A percentile compares a stretch with the other conserved stretches of the same genome.
These are phyloP conservation scores for Botrytis galanthina DNA, from an alignment of 2,329 filamentous ascomycete species.

Conservation along the genomic window DNA sequence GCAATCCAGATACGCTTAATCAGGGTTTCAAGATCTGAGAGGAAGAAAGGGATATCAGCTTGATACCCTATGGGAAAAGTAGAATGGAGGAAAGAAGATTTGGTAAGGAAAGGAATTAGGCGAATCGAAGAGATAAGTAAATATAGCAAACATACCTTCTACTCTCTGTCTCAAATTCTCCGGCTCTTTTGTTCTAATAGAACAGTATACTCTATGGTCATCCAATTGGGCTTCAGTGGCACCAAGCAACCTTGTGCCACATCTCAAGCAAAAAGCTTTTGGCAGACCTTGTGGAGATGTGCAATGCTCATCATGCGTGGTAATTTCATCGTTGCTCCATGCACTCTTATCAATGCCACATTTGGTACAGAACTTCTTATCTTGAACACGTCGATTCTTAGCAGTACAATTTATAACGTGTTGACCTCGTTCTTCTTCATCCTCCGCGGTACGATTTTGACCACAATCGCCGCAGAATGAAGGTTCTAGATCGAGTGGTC, in stretches of 20 bases:
- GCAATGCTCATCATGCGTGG: slow-evolving; percentile 9
- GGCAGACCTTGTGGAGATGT: slow-evolving; percentile 12
- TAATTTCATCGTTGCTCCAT: background rate
- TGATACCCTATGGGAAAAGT: background rate
- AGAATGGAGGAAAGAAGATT: background rate
- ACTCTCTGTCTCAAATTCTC: background rate
- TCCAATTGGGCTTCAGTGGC: slow-evolving; percentile 1
- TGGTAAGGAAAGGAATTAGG: background rate
- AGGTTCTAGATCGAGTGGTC: background rate
- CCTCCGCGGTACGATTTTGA: slow-evolving; percentile 6
- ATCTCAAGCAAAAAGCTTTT: slow-evolving; percentile 20
- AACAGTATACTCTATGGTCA: slow-evolving; percentile 10
- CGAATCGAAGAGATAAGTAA: background rate
- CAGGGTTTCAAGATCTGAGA: background rate
- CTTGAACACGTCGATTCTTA: background rate
- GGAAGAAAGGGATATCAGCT: slow-evolving; percentile 10
- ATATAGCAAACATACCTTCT: slow-evolving; percentile 1
- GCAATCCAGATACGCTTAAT: slow-evolving; percentile 13
- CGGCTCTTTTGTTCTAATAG: slow-evolving; percentile 10
- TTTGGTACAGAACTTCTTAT: slow-evolving; percentile 20
- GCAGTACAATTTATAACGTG: background rate
- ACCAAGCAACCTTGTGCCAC: slow-evolving; percentile 8
- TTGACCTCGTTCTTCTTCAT: background rate
- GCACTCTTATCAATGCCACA: slow-evolving; percentile 24
- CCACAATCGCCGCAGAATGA: slow-evolving; percentile 26